Percentiles rank a stretch among this genome's conserved stretches.
Conservation (phyloP, 129 eudicot genomes). For the Lonicera japonica region DNA sequence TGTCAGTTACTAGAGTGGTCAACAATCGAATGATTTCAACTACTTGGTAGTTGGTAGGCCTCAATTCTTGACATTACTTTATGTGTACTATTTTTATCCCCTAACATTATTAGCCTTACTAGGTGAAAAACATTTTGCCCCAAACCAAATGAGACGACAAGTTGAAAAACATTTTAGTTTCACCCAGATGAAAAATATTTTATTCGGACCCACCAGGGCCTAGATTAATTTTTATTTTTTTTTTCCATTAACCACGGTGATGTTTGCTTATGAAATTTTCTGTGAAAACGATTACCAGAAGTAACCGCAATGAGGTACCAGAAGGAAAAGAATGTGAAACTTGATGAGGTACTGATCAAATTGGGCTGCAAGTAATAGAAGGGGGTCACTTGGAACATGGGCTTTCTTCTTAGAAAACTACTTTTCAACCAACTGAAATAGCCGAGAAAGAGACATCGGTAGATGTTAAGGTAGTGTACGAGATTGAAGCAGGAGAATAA, state of each 20-base stretch:
- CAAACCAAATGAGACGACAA: too few relatives aligned
- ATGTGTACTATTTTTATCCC: too few relatives aligned
- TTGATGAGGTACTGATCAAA: constrained; percentile 26
- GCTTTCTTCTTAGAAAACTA: constrained; percentile 22
- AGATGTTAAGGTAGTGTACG: constrained; percentile 32
- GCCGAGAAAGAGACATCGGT: constrained; percentile 31
- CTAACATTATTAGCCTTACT: too few relatives aligned
- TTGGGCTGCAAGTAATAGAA: constrained; percentile 34
- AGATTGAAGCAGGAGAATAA: constrained; percentile 27
- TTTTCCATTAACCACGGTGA: background rate
- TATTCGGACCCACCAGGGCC: too few relatives aligned
- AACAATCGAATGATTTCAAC: too few relatives aligned
- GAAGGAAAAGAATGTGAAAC: constrained; percentile 33
- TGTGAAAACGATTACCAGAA: constrained; percentile 8
- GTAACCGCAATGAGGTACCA: constrained; percentile 22
- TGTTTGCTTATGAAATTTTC: background rate
- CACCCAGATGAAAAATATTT: too few relatives aligned
- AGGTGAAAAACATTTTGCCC: too few relatives aligned
- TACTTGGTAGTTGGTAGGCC: too few relatives aligned
- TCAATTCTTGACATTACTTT: too few relatives aligned
- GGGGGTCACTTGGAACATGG: constrained; percentile 39
- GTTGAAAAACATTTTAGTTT: too few relatives aligned
- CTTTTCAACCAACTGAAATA: constrained; percentile 27
- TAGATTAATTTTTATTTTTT: background rate
- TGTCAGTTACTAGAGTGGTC: too few relatives aligned